phyloP scores from a whole-genome alignment of 164 flowering plant genomes.

The Vitis cinerea region DNA sequence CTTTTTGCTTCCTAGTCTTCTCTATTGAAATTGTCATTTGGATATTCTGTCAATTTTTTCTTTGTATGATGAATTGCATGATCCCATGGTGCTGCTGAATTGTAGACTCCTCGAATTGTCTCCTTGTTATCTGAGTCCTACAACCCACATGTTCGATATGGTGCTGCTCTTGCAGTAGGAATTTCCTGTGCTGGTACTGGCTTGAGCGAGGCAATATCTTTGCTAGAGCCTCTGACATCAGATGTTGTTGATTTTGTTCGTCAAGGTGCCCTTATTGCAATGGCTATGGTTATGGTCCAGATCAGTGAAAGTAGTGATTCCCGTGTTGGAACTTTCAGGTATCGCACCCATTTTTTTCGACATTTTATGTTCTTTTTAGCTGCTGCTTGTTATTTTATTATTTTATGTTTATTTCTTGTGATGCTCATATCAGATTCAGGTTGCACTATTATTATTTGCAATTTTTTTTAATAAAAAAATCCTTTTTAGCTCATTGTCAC shows the following conservation, averaged over 20 bases:
- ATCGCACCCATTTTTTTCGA: neutral
- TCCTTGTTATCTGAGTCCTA: conserved; percentile 95
- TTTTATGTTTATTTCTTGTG: neutral
- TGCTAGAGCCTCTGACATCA: conserved; percentile 94
- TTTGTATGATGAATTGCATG: neutral
- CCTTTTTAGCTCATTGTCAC: no score
- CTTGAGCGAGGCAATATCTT: conserved; percentile 93
- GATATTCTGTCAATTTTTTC: neutral
- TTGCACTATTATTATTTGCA: no score
- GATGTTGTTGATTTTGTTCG: conserved; percentile 99
- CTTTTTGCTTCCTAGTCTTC: neutral
- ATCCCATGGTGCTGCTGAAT: conserved; percentile 1
- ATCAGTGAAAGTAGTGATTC: conserved; percentile 92
- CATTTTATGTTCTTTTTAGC: neutral
- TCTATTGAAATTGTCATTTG: neutral
- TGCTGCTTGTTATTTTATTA: neutral
- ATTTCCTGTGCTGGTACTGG: conserved; percentile 99
- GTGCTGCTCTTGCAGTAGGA: conserved; percentile 98
- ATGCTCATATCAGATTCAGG: no score
- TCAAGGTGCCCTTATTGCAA: conserved; percentile 98
- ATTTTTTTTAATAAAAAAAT: no score
- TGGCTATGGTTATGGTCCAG: conserved; percentile 99
- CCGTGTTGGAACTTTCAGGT: conserved; percentile 98
- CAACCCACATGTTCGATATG: conserved; percentile 99
- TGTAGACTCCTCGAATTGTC: conserved; percentile 96